phyloP scores from a whole-genome alignment of 345 rosid genomes.

The Melaleuca quinquenervia region DNA sequence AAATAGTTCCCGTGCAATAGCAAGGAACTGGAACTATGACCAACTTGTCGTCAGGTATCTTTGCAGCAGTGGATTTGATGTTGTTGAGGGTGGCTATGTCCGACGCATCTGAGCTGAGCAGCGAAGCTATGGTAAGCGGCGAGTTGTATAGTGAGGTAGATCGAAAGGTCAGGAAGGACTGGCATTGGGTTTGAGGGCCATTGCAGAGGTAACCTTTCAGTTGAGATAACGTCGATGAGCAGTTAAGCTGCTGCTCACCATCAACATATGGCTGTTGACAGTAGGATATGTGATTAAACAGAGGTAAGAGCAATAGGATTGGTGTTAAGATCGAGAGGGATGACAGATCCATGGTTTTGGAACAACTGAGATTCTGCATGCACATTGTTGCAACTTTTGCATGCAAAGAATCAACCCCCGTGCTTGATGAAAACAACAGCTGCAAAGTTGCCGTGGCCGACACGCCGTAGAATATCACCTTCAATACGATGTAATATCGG shows the following conservation, averaged over 20 bases:
- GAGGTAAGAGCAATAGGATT: background rate
- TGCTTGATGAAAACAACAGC: background rate
- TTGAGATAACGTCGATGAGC: background rate
- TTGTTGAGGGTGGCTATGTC: slow-evolving; percentile 9
- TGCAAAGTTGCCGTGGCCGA: background rate
- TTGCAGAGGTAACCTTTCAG: slow-evolving; percentile 17
- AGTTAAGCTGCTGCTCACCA: background rate
- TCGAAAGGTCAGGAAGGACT: slow-evolving; percentile 12
- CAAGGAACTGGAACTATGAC: slow-evolving; percentile 22
- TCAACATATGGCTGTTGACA: background rate
- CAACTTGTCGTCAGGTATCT: background rate
- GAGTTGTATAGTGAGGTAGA: slow-evolving; percentile 2
- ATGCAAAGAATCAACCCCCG: background rate
- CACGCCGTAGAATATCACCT: background rate
- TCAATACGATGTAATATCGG: background rate
- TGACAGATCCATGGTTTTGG: background rate
- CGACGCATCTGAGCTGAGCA: slow-evolving; percentile 13
- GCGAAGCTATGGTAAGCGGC: slow-evolving; percentile 6
- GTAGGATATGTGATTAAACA: background rate
- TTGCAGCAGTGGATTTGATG: background rate
- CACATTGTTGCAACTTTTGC: background rate
- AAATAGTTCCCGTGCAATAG: slow-evolving; percentile 9
- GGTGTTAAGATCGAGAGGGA: background rate
- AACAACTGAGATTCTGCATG: background rate
- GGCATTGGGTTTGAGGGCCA: slow-evolving; percentile 10